These are phyloP conservation scores for Trypanosoma mega DNA, from an alignment of 208 protist species.

Conservation along the genomic window DNA sequence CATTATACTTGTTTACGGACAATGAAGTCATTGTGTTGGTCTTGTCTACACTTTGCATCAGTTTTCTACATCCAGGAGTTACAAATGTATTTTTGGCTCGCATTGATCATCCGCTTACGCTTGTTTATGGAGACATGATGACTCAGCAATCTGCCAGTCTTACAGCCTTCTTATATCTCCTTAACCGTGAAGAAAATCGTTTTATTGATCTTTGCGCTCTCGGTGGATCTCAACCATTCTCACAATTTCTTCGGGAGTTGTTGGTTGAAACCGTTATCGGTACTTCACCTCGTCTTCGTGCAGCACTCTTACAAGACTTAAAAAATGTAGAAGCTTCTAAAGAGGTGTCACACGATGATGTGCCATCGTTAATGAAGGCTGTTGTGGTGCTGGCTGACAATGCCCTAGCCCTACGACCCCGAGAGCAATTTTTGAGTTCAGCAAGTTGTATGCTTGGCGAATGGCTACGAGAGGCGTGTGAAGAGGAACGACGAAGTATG, in stretches of 20 bases:
- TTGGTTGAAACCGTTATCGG: slow-evolving; percentile 51
- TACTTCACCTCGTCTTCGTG: slow-evolving; percentile 31
- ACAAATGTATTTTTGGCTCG: slow-evolving; percentile 66
- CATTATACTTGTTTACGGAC: slow-evolving; percentile 77
- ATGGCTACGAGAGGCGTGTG: slow-evolving; percentile 47
- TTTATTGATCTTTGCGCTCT: slow-evolving; percentile 29
- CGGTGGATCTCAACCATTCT: slow-evolving; percentile 19
- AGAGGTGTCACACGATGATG: slow-evolving; percentile 39
- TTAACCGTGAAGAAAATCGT: slow-evolving; percentile 31
- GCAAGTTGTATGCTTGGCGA: slow-evolving; percentile 44
- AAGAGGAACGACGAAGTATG: slow-evolving; percentile 49
- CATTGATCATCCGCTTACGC: slow-evolving; percentile 66
- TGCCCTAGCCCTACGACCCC: slow-evolving; percentile 64
- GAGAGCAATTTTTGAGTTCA: slow-evolving; percentile 42
- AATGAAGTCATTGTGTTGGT: slow-evolving; percentile 84
- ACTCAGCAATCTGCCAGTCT: slow-evolving; percentile 53
- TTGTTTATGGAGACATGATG: slow-evolving; percentile 68
- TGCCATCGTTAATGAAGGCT: slow-evolving; percentile 46
- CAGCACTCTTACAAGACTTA: slow-evolving; percentile 42
- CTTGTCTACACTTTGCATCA: slow-evolving; percentile 63
- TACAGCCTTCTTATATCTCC: slow-evolving; percentile 27
- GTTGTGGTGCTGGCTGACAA: slow-evolving; percentile 52
- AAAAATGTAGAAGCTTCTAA: slow-evolving; percentile 28
- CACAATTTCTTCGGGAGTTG: slow-evolving; percentile 47
- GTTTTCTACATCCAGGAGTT: slow-evolving; percentile 82